Evolutionary conservation across 2,329 filamentous ascomycete genomes (phyloP), one percentile per base, ranked within the genome.

Genomic region (Apiospora hydei): DNA sequence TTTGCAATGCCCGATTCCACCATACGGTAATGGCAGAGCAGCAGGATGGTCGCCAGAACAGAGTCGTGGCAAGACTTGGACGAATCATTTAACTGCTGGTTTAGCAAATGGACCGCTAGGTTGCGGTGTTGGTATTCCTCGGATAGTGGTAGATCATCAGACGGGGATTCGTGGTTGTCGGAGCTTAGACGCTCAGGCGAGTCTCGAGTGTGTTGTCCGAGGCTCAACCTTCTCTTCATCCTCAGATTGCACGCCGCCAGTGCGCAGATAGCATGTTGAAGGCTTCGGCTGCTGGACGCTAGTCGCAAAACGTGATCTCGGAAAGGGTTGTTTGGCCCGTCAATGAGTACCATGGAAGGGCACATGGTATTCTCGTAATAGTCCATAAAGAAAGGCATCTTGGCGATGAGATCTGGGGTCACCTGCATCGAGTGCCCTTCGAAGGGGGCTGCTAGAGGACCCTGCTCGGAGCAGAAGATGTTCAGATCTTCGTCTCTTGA

Each of bases 321-420:
- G 80, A 96, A 98, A 0, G 96, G 96, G 81, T 98, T 98, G 74
- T 88, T 88, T 1, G 93, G 92, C 14, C 92, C 92, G 80, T 98
- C 96, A 81, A 98, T 95, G 76, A 95, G 94, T 69, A 98, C 95
- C 82, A 98, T 93, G 72, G 94, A 94, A 6, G 94, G 94, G 76
- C 95, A 96, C 84, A 98, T 95, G 79, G 94, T 93, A 81, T 94
- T 95, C 79, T 95, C 92, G 83, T 97, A 98, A 83, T 98, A 98
- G 80, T 97, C 93, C 85, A 98, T 92, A 79, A 98, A 92, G 82
- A 93, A 97, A 75, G 93, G 92, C 85, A 97, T 92, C 79, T 94
- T 93, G 72, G 92, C 90, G 73, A 94, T 91, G 77, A 94, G 84
- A 81, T 92, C 84, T 80, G 88, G 80, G 87, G 86, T 86, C 85